Evolutionary conservation across 805 yeast genomes (phyloP), one percentile per base, ranked within the genome.

Genomic region (Candida tammaniensis): DNA sequence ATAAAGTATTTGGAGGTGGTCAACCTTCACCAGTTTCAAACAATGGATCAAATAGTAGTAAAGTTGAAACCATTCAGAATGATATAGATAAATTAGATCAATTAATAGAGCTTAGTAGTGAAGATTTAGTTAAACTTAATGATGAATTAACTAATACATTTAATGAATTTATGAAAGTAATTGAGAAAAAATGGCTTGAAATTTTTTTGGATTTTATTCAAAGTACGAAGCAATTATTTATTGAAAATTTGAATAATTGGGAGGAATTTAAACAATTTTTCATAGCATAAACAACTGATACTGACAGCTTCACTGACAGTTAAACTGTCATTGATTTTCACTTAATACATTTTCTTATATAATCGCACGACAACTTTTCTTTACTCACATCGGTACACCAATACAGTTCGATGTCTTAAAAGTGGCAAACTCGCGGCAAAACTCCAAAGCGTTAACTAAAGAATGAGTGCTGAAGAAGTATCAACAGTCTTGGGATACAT

Each of bases 401-500:
- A n/a, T n/a, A n/a, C n/a, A n/a, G n/a, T n/a, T n/a, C n/a, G n/a
- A n/a, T n/a, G n/a, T n/a, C n/a, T n/a, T n/a, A n/a, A n/a, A n/a
- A n/a, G n/a, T n/a, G n/a, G n/a, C n/a, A n/a, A n/a, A n/a, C n/a
- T n/a, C n/a, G n/a, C n/a, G n/a, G n/a, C n/a, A n/a, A n/a, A n/a
- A n/a, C n/a, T n/a, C n/a, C n/a, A n/a, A n/a, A n/a, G n/a, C n/a
- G n/a, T n/a, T n/a, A n/a, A n/a, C n/a, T n/a, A n/a, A n/a, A n/a
- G n/a, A n/a, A n/a, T n/a, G n/a, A n/a, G n/a, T n/a, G n/a, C n/a
- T 71, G 70, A 65, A 27, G 74, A 68, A 36, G 57, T 63, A 20
- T 57, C 70, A 21, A 63, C 70, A 5, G 64, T 77, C 5, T 67
- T 82, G 47, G 73, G 76, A 16, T 71, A 79, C 3, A 67, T 87